phyloP scores from a whole-genome alignment of 345 rosid species.

The Salix purpurea region DNA sequence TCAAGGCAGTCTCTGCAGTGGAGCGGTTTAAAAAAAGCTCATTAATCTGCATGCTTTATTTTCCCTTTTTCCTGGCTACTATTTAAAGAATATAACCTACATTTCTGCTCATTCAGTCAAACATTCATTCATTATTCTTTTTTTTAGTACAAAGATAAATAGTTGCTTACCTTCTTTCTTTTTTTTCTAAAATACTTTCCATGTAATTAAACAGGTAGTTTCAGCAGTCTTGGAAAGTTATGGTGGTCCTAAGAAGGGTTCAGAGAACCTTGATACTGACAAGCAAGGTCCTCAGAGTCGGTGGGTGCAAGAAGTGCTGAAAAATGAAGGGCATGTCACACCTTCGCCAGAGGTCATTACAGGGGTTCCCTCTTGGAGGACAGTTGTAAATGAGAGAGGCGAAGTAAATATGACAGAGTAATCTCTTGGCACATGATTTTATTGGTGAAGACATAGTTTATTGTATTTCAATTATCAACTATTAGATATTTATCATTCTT shows the following conservation, averaged over 20 bases:
- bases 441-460: slow-evolving; percentile 1
- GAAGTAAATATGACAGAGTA: slow-evolving; percentile 68
- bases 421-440: slow-evolving; percentile 27
- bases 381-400: slow-evolving; percentile 70
- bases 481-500: slow-evolving; percentile 12
- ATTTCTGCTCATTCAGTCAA: neutral
- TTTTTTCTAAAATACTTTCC: neutral
- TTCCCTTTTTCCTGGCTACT: neutral
- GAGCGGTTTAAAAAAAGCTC: neutral
- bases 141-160: neutral
- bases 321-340: slow-evolving; percentile 59
- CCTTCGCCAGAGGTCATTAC: slow-evolving; percentile 37
- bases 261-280: slow-evolving; percentile 36
- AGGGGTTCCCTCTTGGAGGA: slow-evolving; percentile 70
- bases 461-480: slow-evolving; percentile 7
- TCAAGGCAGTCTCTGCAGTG: neutral
- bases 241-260: slow-evolving; percentile 33
- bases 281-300: slow-evolving; percentile 35
- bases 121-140: neutral
- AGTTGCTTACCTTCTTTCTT: neutral
- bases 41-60: neutral
- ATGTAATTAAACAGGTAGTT: slow-evolving; percentile 58
- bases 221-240: slow-evolving; percentile 86
- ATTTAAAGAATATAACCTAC: neutral
- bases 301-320: slow-evolving; percentile 75